Percentiles rank a stretch among this genome's conserved stretches.
These are phyloP conservation scores for Pascua guehoae DNA, from an alignment of 1,284 basidiomycete genomes.

Conservation along the genomic window DNA sequence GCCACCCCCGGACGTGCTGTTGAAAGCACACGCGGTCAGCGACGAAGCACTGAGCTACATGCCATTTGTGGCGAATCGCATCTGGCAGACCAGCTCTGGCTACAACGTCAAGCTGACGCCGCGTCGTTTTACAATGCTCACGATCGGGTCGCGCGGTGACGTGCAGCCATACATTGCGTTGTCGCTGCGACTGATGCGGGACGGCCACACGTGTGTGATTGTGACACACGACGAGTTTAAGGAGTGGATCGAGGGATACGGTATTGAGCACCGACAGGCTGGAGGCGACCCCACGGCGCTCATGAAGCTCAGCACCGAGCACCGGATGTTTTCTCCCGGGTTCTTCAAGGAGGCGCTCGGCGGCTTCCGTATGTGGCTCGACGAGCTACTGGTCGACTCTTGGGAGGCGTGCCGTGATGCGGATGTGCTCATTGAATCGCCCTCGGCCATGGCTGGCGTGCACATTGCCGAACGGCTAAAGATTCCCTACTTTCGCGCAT, in stretches of 20 bases:
- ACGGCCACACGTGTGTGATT: constrained; percentile 51
- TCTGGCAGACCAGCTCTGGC: constrained; percentile 9
- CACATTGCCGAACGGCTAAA: constrained; percentile 91
- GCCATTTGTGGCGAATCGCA: constrained; percentile 47
- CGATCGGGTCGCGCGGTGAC: constrained; percentile 75
- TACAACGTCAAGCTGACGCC: constrained; percentile 28
- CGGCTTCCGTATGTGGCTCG: constrained; percentile 91
- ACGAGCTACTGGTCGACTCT: constrained; percentile 86
- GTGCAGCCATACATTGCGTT: constrained; percentile 94
- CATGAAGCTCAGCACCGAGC: constrained; percentile 66
- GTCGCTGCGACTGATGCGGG: constrained; percentile 64
- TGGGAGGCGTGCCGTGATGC: constrained; percentile 95
- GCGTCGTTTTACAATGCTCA: constrained; percentile 47
- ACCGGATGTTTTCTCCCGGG: constrained; percentile 76
- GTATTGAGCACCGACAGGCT: constrained; percentile 64
- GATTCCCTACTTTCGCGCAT: constrained; percentile 90
- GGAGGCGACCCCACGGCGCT: constrained; percentile 96
- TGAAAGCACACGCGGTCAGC: constrained; percentile 22
- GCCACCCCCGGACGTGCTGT: constrained; percentile 26
- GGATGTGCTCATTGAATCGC: constrained; percentile 89
- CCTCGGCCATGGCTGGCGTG: constrained; percentile 97
- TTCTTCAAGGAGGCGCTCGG: constrained; percentile 70
- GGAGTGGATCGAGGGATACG: constrained; percentile 87
- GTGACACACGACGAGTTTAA: constrained; percentile 82
- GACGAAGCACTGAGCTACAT: constrained; percentile 41